Base-by-base conservation (phyloP, 2,329 filamentous ascomycete genomes). In the Botryotinia convoluta region DNA sequence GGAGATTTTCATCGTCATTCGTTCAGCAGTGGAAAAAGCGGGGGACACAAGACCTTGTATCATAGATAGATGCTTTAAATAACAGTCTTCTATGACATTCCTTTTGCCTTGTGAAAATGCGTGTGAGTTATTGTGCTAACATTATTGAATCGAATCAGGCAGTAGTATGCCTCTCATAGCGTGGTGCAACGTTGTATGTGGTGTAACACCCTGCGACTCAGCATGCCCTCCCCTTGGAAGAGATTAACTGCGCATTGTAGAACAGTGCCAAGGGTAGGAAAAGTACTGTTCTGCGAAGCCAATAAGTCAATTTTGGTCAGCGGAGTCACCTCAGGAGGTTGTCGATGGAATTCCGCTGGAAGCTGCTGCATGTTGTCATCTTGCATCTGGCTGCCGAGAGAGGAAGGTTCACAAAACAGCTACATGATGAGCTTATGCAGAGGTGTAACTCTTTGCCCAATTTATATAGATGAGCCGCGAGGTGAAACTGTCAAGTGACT, bases 21-120 rank as follows among this genome's bases (percentile, higher is more conserved):
- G 54, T 42, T 35, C 20, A 62, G 20, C 54, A 45, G 39, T 45
- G 8, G 5, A 16, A 45, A 70, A n/a, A 37, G n/a, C 10, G 37
- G 68, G 10, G 37, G 68, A 61, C 8, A 35, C 14, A 26, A n/a
- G 22, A 35, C 20, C 44, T 45, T n/a, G 54, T 69, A 61, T 45
- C 68, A 62, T 70, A 70, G 67, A 69, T 59, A 59, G 18, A 44
- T 45, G 54, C 68, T 26, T n/a, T 18, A 29, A 37, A 70, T 45
- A 22, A 70, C 39, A 62, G 20, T 32, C 26, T 45, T 62, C 22
- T 35, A 61, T 70, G 37, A 37, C 1, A 20, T 70, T 29, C 20
- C 37, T 10, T 18, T 18, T 45, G 20, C 42, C 22, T n/a, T 62
- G 8, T 44, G 42, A 45, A 5, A 61, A 45, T 45, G 16, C 12